Percentiles rank a stretch among this genome's conserved stretches.
Conservation (phyloP, 495 filamentous ascomycete species). For the Stereocaulon alpinum region DNA sequence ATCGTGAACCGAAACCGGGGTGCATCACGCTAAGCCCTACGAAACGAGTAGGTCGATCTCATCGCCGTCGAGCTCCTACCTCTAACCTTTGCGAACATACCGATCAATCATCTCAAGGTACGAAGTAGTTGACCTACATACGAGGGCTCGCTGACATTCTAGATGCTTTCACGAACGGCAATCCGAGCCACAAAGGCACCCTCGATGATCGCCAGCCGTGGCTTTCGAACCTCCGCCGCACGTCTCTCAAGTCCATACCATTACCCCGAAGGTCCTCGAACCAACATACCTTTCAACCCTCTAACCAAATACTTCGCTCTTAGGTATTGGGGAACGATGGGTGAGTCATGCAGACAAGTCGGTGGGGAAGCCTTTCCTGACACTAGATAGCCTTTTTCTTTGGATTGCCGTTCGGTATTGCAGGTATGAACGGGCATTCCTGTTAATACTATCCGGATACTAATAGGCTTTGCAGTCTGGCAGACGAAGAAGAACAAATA, state of each 20-base stretch:
- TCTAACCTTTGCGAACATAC: background rate
- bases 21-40: conserved; percentile 15
- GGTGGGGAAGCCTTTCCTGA: conserved; percentile 27
- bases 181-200: conserved; percentile 56
- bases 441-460: background rate
- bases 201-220: conserved; percentile 70
- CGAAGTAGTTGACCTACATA: background rate
- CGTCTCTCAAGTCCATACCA: conserved; percentile 87
- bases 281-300: conserved; percentile 95
- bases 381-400: conserved; percentile 56
- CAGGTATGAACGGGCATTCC: conserved; percentile 47
- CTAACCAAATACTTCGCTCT: conserved; percentile 71
- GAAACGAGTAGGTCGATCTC: background rate
- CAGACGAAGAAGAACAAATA: conserved; percentile 62
- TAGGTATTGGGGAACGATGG: conserved; percentile 73
- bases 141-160: conserved; percentile 5
- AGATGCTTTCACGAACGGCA: conserved; percentile 83
- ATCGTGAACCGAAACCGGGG: background rate
- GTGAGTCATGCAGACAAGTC: conserved; percentile 36
- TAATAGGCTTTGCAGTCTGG: conserved; percentile 50
- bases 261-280: conserved; percentile 91
- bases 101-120: conserved; percentile 10
- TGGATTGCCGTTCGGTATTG: conserved; percentile 68
- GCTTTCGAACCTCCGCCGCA: conserved; percentile 82
- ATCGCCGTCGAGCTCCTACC: background rate